Conservation (phyloP, 2,329 filamentous ascomycete species). For the Diaporthe nobilis region DNA sequence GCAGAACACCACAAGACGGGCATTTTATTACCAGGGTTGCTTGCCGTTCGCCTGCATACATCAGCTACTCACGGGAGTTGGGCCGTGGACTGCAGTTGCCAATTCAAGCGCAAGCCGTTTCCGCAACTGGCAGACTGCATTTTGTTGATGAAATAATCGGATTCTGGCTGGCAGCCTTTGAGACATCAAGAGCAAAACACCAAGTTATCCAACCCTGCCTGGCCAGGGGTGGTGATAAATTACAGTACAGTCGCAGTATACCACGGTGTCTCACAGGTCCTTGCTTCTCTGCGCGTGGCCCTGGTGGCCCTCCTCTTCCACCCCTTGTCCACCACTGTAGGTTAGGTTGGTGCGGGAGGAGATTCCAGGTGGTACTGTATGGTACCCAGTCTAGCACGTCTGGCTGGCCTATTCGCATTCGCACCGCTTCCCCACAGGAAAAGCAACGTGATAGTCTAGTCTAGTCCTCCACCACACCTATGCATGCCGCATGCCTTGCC, state of each 20-base stretch:
- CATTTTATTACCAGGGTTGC: not conserved
- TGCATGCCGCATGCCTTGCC: constrained; percentile 4
- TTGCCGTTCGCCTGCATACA: constrained; percentile 12
- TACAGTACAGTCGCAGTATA: constrained; percentile 12
- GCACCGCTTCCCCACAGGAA: constrained; percentile 17
- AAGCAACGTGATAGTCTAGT: constrained; percentile 21
- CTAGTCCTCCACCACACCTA: not conserved
- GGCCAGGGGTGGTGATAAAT: constrained; percentile 2
- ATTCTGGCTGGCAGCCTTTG: not conserved
- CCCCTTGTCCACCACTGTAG: not conserved
- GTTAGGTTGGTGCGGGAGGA: constrained; percentile 16
- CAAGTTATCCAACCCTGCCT: not conserved
- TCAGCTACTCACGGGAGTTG: not conserved
- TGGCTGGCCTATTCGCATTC: constrained; percentile 15
- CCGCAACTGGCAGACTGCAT: not conserved
- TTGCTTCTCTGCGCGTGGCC: constrained; percentile 1
- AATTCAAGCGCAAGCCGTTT: not conserved
- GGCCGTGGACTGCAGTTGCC: not conserved
- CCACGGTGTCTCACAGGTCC: not conserved
- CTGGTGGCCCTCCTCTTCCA: not conserved
- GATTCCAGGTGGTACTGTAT: constrained; percentile 7
- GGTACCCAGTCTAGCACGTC: not conserved
- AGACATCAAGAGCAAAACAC: not conserved
- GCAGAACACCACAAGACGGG: not conserved
- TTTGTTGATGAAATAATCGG: not conserved